phyloP scores from a whole-genome alignment of 1,284 basidiomycete genomes.

The Cerrena zonata region DNA sequence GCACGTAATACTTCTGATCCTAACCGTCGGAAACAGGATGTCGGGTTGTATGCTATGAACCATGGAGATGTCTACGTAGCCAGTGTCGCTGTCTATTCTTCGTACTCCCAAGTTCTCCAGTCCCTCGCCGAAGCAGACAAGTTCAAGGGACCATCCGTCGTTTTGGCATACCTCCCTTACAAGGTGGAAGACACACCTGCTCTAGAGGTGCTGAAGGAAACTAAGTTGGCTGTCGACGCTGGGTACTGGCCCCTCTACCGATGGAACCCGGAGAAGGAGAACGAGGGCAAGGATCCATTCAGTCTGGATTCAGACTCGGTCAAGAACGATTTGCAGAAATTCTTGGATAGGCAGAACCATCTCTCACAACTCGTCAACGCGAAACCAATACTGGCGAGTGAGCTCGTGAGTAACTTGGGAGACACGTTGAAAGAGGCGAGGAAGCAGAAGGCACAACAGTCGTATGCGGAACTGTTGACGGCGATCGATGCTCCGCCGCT shows the following conservation, averaged over 20 bases:
- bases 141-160: constrained; percentile 85
- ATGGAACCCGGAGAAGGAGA: constrained; percentile 88
- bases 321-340: constrained; percentile 90
- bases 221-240: constrained; percentile 91
- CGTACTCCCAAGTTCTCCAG: constrained; percentile 92
- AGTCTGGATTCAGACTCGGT: constrained; percentile 88
- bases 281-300: constrained; percentile 77
- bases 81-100: constrained; percentile 90
- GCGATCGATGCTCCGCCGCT: constrained; percentile 88
- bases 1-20: constrained; percentile 67
- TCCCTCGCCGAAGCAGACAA: constrained; percentile 87
- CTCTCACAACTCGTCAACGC: constrained; percentile 85
- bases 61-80: constrained; percentile 96
- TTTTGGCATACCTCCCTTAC: constrained; percentile 94
- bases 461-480: constrained; percentile 81
- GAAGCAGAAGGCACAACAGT: constrained; percentile 77
- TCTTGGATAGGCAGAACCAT: constrained; percentile 95
- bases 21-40: constrained; percentile 81
- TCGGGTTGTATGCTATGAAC: constrained; percentile 97
- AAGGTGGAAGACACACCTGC: constrained; percentile 70
- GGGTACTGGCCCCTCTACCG: constrained; percentile 99
- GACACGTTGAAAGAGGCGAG: constrained; percentile 80
- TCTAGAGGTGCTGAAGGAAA: constrained; percentile 89
- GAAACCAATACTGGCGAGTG: constrained; percentile 75
- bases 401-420: constrained; percentile 82